These are phyloP conservation scores for Penicillium sp. DNA, from an alignment of 2,329 filamentous ascomycete species.

Conservation along the genomic window DNA sequence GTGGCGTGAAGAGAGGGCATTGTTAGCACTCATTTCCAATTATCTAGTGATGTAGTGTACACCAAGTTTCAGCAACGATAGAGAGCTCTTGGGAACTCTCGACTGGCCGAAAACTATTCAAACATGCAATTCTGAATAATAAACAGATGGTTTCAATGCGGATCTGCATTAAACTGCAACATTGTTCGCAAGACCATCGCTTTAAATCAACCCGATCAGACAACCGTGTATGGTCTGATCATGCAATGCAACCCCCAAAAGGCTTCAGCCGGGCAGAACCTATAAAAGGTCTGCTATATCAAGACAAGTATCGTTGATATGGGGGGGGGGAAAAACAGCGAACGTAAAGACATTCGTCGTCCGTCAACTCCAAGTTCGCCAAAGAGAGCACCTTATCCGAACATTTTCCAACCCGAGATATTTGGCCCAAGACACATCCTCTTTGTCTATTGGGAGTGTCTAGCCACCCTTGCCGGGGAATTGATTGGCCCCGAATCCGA, in stretches of 20 bases:
- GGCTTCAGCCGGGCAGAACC: neutral
- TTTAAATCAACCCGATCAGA: neutral
- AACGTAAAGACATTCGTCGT: neutral
- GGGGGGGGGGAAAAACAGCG: too few species aligned
- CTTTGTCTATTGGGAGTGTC: neutral
- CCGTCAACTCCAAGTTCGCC: neutral
- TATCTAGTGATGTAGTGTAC: neutral
- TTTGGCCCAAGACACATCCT: neutral
- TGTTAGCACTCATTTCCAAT: neutral
- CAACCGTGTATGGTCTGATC: slow-evolving; percentile 11
- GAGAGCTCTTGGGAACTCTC: neutral
- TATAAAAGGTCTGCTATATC: neutral
- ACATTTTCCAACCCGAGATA: neutral
- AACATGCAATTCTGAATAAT: neutral
- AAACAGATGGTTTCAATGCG: slow-evolving; percentile 1
- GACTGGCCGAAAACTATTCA: too few species aligned
- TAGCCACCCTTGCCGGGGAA: neutral
- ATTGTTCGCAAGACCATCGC: slow-evolving; percentile 7
- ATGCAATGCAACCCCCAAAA: neutral
- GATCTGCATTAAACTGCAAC: neutral
- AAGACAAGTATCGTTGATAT: neutral
- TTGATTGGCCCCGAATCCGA: neutral
- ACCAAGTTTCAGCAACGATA: neutral
- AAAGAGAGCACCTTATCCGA: neutral
- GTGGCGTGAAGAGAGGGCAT: neutral